Evolutionary conservation across 2,329 filamentous ascomycete genomes (phyloP).

Genomic region (Aspergillus niger): DNA sequence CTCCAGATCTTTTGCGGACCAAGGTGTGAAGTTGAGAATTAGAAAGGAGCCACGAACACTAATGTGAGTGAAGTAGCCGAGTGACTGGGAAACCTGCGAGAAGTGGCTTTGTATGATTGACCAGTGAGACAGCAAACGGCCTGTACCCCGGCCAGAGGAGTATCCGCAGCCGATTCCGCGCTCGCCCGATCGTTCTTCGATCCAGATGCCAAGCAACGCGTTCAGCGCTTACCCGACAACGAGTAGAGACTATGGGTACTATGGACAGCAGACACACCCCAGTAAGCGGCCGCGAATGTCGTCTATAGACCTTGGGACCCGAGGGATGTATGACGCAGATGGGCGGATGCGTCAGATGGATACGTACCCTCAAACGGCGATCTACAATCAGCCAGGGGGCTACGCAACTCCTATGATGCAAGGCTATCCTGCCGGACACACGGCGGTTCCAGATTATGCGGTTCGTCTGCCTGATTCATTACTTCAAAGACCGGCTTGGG

Average conservation of each 20-base stretch:
- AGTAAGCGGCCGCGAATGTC: slow-evolving; percentile 42
- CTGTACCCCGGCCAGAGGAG: slow-evolving; percentile 41
- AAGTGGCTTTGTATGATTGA: slow-evolving; percentile 15
- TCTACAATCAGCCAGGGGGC: slow-evolving; percentile 35
- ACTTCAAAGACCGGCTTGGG: slow-evolving; percentile 10
- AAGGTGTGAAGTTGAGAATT: slow-evolving; percentile 78
- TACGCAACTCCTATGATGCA: slow-evolving; percentile 41
- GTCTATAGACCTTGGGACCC: slow-evolving; percentile 40
- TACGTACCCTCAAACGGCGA: slow-evolving; percentile 37
- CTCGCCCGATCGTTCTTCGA: slow-evolving; percentile 41
- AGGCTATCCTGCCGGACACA: slow-evolving; percentile 37
- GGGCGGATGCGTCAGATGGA: slow-evolving; percentile 42
- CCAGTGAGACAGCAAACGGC: slow-evolving; percentile 39
- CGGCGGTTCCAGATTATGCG: slow-evolving; percentile 40
- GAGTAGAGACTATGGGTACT: slow-evolving; percentile 39
- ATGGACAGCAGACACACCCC: slow-evolving; percentile 28
- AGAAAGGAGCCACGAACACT: slow-evolving; percentile 76
- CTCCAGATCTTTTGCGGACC: slow-evolving; percentile 80
- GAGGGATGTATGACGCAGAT: slow-evolving; percentile 40
- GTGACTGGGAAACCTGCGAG: not conserved
- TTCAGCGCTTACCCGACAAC: slow-evolving; percentile 36
- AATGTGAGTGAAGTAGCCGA: slow-evolving; percentile 33
- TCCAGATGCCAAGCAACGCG: slow-evolving; percentile 37
- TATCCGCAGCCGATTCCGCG: slow-evolving; percentile 39
- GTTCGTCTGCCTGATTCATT: slow-evolving; percentile 30